Percentiles rank a stretch among this genome's conserved stretches.
These are phyloP conservation scores for Entomortierella lignicola DNA, from an alignment of 192 early-diverging fungal species.

Conservation along the genomic window DNA sequence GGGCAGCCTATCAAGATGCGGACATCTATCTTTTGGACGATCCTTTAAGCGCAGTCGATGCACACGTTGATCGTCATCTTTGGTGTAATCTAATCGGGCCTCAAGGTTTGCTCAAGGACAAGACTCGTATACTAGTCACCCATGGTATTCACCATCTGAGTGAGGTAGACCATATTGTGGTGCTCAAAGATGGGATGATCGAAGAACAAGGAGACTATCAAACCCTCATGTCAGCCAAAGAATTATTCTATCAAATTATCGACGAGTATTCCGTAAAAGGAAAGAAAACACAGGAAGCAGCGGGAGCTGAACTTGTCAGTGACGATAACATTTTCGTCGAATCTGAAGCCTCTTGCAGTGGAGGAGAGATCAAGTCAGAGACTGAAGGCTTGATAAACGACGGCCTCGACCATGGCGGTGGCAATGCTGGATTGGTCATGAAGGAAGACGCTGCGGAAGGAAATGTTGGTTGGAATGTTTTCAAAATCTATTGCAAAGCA, in stretches of 20 bases:
- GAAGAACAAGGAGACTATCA: conserved; percentile 70
- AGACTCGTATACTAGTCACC: conserved; percentile 86
- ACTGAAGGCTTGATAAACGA: background rate
- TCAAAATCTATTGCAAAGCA: conserved; percentile 76
- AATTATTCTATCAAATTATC: conserved; percentile 69
- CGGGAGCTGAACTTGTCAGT: background rate
- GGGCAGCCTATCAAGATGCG: background rate
- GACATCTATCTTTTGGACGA: background rate
- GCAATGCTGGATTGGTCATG: background rate
- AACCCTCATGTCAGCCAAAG: conserved; percentile 66
- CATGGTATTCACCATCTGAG: conserved; percentile 79
- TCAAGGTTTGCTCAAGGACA: conserved; percentile 76
- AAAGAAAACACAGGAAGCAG: background rate
- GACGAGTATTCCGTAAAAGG: conserved; percentile 67
- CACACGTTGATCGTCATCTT: conserved; percentile 29
- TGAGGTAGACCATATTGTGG: conserved; percentile 70
- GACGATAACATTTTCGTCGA: background rate
- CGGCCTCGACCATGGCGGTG: background rate
- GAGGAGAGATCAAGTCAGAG: background rate
- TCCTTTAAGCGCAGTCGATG: conserved; percentile 27
- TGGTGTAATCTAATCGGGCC: conserved; percentile 70
- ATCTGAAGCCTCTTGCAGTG: background rate
- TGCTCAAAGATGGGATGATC: conserved; percentile 76
- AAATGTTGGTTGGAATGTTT: conserved; percentile 34
- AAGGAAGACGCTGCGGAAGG: background rate